phyloP scores from a whole-genome alignment of 257 asterid species.

The Salvia splendens region DNA sequence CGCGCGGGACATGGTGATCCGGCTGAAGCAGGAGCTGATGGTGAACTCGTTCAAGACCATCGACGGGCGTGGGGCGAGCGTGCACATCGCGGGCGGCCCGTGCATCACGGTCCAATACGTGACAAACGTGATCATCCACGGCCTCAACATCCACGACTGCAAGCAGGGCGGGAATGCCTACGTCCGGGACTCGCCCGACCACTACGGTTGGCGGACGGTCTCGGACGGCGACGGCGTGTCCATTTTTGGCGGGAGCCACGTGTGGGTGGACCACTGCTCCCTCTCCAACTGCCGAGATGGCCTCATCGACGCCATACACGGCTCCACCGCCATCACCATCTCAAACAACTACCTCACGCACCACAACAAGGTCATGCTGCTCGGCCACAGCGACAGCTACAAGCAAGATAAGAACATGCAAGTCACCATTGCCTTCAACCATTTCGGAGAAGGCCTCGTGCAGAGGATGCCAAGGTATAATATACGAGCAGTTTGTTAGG shows the following conservation, averaged over 20 bases:
- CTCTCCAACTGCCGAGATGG: conserved; percentile 77
- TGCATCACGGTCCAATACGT: conserved; percentile 77
- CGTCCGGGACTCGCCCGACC: conserved; percentile 83
- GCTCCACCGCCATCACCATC: conserved; percentile 78
- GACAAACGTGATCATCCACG: conserved; percentile 78
- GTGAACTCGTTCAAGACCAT: conserved; percentile 85
- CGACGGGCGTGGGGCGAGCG: conserved; percentile 82
- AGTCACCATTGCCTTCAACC: conserved; percentile 88
- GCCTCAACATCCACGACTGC: conserved; percentile 79
- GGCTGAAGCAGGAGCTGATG: conserved; percentile 76
- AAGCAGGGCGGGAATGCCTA: conserved; percentile 79
- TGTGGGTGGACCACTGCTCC: conserved; percentile 90
- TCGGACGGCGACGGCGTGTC: conserved; percentile 90
- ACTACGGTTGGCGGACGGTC: conserved; percentile 68
- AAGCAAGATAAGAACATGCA: conserved; percentile 73
- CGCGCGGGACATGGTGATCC: conserved; percentile 67
- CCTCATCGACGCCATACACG: conserved; percentile 76
- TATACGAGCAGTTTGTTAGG: no score
- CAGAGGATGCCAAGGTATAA: conserved; percentile 93
- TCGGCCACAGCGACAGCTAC: conserved; percentile 74
- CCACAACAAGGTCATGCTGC: conserved; percentile 81
- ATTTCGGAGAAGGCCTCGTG: conserved; percentile 87
- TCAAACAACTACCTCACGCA: conserved; percentile 79
- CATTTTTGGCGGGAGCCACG: conserved; percentile 76
- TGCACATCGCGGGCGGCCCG: conserved; percentile 82